Evolutionary conservation across 2,329 filamentous ascomycete species (phyloP).

Genomic region (Aspergillus tamarii): DNA sequence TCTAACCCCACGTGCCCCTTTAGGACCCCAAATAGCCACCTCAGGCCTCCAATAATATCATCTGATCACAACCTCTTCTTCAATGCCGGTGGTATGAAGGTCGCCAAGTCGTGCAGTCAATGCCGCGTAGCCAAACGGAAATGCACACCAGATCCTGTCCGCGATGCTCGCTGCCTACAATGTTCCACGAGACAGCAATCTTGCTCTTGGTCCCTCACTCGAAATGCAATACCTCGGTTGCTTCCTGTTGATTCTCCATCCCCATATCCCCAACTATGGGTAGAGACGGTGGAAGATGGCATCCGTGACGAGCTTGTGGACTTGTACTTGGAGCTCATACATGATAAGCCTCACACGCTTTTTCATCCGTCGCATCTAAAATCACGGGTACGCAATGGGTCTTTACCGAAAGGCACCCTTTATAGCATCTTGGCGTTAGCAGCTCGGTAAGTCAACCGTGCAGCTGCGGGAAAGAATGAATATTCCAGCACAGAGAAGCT

Average conservation of each 20-base stretch:
- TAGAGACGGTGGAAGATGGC: background rate
- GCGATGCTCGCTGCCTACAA: background rate
- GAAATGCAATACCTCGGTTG: background rate
- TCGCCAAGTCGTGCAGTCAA: slow-evolving; percentile 5
- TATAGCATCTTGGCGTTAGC: slow-evolving; percentile 6
- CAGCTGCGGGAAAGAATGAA: background rate
- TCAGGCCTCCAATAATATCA: background rate
- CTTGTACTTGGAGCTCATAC: slow-evolving; percentile 8
- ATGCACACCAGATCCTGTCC: background rate
- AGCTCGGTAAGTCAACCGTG: background rate
- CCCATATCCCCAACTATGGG: no score
- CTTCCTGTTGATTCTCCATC: background rate
- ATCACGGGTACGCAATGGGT: background rate
- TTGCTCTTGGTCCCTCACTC: background rate
- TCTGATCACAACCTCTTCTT: no score
- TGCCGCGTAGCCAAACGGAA: background rate
- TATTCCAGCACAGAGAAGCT: background rate
- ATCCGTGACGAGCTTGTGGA: slow-evolving; percentile 4
- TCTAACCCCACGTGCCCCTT: background rate
- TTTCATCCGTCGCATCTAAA: slow-evolving; percentile 7
- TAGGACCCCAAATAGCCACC: background rate
- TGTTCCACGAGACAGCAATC: background rate
- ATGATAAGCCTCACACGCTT: slow-evolving; percentile 12
- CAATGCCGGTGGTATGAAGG: background rate
- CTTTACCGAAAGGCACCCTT: background rate